Evolutionary conservation across 2,329 filamentous ascomycete genomes (phyloP), one percentile per base, ranked within the genome.

Genomic region (Alternaria atra): DNA sequence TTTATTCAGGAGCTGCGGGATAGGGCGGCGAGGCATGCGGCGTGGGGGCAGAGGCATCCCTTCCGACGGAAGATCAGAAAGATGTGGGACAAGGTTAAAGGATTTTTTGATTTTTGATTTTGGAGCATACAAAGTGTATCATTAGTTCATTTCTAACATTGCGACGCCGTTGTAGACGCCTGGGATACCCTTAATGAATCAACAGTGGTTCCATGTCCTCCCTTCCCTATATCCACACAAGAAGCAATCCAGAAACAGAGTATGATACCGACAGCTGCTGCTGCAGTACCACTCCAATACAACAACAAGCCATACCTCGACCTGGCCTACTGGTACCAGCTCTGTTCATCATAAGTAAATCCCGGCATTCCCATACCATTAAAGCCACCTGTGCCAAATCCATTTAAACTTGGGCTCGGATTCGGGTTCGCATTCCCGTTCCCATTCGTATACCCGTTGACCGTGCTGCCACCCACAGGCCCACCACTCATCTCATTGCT

Each of bases 271-370:
- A 29, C 8, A 29, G 8, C 8, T 6, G 27, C 6, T 29, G 27
- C 8, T 6, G 27, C 4, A 29, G 27, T 29, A 20, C 20, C 20
- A 20, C 20, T 20, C 20, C 20, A 20, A 20, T 20, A 20, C 20
- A 20, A 20, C 20, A 42, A 20, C 10, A 42, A 10, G 23, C 10
- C 39, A 42, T 12, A 12, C 13, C 17, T 20, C 39, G 12, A 5
- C 13, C 2, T 48, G 30, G 10, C 42, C 20, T 50, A 68, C 23
- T 68, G 65, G 25, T 73, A 74, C 72, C 72, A 74, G 35, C 64
- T 67, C 52, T 58, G 56, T 58, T 74, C 72, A 51, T 70, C 64
- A 44, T 74, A 73, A 29, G 71, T 68, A 37, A 70, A 73, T 0
- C 69, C 66, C 30, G 66, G 63, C 58, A 72, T 58, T 0, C 60